Conservation (phyloP, 345 rosid genomes). For the Rhizophora apiculata region DNA sequence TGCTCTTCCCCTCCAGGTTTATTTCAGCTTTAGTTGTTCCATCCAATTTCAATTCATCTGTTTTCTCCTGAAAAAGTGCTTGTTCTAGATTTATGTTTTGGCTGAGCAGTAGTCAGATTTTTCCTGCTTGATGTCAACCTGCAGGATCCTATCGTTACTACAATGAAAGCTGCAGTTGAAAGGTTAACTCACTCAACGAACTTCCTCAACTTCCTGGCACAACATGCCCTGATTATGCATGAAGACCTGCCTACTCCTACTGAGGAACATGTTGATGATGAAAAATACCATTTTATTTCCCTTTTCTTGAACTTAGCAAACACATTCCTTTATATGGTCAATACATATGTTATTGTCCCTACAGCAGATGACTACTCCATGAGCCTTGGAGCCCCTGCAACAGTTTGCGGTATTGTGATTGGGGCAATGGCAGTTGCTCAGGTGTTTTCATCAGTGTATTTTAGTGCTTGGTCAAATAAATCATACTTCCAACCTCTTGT, state of each 20-base stretch:
- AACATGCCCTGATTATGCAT: slow-evolving; percentile 95
- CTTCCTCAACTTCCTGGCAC: slow-evolving; percentile 83
- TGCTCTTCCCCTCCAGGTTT: slow-evolving; percentile 75
- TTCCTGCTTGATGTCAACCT: slow-evolving; percentile 11
- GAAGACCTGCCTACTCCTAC: slow-evolving; percentile 80
- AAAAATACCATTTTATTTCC: slow-evolving; percentile 80
- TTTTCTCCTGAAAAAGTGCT: not conserved
- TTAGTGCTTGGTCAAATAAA: slow-evolving; percentile 96
- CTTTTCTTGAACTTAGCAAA: slow-evolving; percentile 75
- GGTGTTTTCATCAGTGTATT: slow-evolving; percentile 92
- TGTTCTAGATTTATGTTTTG: slow-evolving; percentile 3
- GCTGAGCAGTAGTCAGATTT: slow-evolving; percentile 9
- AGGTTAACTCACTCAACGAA: slow-evolving; percentile 78
- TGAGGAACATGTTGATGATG: slow-evolving; percentile 67
- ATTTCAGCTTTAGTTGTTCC: slow-evolving; percentile 16
- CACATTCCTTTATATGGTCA: slow-evolving; percentile 96
- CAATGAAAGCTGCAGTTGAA: slow-evolving; percentile 81
- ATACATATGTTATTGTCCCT: slow-evolving; percentile 90
- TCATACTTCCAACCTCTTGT: slow-evolving; percentile 96
- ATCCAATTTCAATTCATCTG: slow-evolving; percentile 2
- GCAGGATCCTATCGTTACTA: slow-evolving; percentile 87
- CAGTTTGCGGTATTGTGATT: slow-evolving; percentile 95
- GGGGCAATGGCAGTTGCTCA: slow-evolving; percentile 99
- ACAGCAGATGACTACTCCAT: slow-evolving; percentile 91
- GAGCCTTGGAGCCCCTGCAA: slow-evolving; percentile 97